Percentiles rank a stretch among this genome's conserved stretches.
phyloP scores from a whole-genome alignment of 1,139 yeast genomes.

The Geotrichum fermentans region DNA sequence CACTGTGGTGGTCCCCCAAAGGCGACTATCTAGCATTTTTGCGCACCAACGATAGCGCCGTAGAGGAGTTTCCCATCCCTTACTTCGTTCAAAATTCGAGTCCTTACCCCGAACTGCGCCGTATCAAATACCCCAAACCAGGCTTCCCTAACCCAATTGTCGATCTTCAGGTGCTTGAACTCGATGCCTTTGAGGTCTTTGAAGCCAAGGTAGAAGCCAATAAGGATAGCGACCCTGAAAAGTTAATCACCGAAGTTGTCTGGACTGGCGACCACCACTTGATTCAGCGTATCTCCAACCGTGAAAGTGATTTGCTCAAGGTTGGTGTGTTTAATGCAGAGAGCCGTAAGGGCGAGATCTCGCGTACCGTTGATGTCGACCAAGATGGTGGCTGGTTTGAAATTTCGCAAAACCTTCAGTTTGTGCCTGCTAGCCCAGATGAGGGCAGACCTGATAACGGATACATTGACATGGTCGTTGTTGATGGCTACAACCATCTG shows the following conservation, averaged over 20 bases:
- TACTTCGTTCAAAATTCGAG: conserved; percentile 47
- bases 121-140: conserved; percentile 83
- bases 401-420: conserved; percentile 65
- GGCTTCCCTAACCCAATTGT: conserved; percentile 70
- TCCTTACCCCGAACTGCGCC: conserved; percentile 54
- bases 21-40: conserved; percentile 61
- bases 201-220: conserved; percentile 30
- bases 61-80: conserved; percentile 60
- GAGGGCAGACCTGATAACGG: conserved; percentile 45
- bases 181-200: conserved; percentile 35
- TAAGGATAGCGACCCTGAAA: conserved; percentile 37
- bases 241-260: conserved; percentile 60
- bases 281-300: conserved; percentile 62
- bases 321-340: conserved; percentile 51
- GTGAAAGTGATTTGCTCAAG: conserved; percentile 59
- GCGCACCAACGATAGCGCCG: conserved; percentile 65
- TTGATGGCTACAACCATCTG: conserved; percentile 60
- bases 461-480: conserved; percentile 70
- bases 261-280: conserved; percentile 62
- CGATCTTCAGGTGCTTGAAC: conserved; percentile 45
- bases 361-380: conserved; percentile 49
- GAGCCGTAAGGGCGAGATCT: conserved; percentile 38
- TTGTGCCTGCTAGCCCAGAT: conserved; percentile 55
- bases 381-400: conserved; percentile 71
- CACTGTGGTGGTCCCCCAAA: conserved; percentile 87